Evolutionary conservation across 805 yeast species (phyloP).

Genomic region (Schizosaccharomyces cryophilus): DNA sequence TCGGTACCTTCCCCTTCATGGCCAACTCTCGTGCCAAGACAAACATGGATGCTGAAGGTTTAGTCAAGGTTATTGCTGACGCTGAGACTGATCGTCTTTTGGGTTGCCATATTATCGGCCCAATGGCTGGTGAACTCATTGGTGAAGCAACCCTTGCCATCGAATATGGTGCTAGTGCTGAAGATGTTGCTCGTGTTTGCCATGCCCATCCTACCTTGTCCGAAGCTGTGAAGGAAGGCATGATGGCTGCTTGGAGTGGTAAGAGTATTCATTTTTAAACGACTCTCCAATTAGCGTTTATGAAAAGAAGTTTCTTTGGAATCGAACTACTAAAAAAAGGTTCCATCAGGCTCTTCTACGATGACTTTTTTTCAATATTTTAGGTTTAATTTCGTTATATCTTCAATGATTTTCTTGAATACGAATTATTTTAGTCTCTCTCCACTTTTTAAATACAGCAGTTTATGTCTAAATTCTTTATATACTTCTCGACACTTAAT

Average conservation of each 20-base stretch:
- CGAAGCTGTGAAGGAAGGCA: conserved; percentile 97
- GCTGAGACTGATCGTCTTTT: conserved; percentile 89
- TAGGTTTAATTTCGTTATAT: no score
- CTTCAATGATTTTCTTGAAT: no score
- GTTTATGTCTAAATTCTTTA: no score
- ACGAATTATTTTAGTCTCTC: no score
- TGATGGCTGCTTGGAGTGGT: conserved; percentile 38
- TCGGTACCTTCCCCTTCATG: conserved; percentile 94
- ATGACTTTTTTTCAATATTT: no score
- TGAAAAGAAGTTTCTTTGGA: neutral
- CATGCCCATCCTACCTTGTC: conserved; percentile 97
- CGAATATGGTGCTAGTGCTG: conserved; percentile 96
- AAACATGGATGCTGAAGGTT: conserved; percentile 87
- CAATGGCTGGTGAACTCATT: conserved; percentile 98
- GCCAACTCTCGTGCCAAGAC: conserved; percentile 99
- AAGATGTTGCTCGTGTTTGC: conserved; percentile 89
- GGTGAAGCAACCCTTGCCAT: conserved; percentile 94
- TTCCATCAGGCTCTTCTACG: no score
- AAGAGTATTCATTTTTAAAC: neutral
- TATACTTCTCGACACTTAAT: no score
- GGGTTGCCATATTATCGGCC: conserved; percentile 92
- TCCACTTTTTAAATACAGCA: no score
- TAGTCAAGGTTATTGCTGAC: conserved; percentile 86
- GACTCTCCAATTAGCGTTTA: neutral
- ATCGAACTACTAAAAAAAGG: no score